phyloP scores from a whole-genome alignment of 495 filamentous ascomycete genomes.

The Penicillium ochrochloron region DNA sequence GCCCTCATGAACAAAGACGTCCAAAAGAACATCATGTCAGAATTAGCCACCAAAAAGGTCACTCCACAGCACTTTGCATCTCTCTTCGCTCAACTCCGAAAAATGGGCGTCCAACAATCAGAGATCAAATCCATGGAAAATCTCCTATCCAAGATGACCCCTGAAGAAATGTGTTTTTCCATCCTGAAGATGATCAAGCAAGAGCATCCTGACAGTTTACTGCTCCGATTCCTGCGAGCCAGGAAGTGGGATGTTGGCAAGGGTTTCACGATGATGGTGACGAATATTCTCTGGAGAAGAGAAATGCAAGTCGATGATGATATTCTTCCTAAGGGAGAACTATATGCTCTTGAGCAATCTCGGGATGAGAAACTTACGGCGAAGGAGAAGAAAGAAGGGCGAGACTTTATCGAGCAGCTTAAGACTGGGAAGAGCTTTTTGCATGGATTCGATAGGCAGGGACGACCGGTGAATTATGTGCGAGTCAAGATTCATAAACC shows the following conservation, averaged over 20 bases:
- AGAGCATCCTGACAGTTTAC: conserved; percentile 75
- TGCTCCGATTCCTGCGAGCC: conserved; percentile 83
- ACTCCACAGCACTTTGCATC: conserved; percentile 20
- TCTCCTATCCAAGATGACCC: conserved; percentile 27
- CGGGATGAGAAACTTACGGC: conserved; percentile 50
- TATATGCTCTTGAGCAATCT: conserved; percentile 58
- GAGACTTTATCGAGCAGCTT: conserved; percentile 80
- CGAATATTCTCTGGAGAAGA: conserved; percentile 83
- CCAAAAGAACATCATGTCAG: conserved; percentile 16
- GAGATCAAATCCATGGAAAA: conserved; percentile 32
- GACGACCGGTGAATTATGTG: conserved; percentile 80
- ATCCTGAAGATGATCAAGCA: conserved; percentile 36
- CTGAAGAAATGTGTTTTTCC: conserved; percentile 33
- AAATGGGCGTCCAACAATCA: conserved; percentile 26
- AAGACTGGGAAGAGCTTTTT: conserved; percentile 86
- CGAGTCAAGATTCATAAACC: conserved; percentile 74
- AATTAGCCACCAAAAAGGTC: conserved; percentile 27
- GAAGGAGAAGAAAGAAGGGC: conserved; percentile 60
- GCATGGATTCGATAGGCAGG: conserved; percentile 78
- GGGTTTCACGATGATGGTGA: conserved; percentile 85
- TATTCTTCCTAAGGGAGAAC: conserved; percentile 74
- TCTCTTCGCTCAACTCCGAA: conserved; percentile 23
- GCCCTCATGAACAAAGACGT: conserved; percentile 25
- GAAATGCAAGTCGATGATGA: conserved; percentile 81
- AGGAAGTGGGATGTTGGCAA: conserved; percentile 90